These are phyloP conservation scores for Emericellopsis terricola DNA, from an alignment of 495 filamentous ascomycete genomes.

Conservation along the genomic window DNA sequence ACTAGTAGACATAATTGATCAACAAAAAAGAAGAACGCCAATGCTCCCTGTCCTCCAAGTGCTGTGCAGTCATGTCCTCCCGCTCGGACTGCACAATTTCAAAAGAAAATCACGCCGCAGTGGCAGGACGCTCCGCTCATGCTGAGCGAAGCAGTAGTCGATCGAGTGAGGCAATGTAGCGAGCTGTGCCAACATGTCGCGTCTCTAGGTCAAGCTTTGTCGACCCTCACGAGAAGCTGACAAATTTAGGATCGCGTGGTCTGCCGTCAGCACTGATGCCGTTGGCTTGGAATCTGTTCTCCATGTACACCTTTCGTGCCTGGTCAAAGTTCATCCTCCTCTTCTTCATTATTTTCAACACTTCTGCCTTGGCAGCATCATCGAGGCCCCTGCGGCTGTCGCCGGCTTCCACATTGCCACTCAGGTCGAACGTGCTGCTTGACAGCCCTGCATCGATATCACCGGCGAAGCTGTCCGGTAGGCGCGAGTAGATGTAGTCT, in stretches of 20 bases:
- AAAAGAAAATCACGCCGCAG: too few relatives aligned
- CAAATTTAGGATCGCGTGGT: slow-evolving; percentile 86
- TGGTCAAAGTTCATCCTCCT: slow-evolving; percentile 70
- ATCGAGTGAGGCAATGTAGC: neutral
- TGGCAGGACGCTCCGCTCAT: too few relatives aligned
- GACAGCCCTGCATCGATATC: slow-evolving; percentile 79
- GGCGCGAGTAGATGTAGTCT: slow-evolving; percentile 49
- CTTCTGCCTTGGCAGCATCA: slow-evolving; percentile 54
- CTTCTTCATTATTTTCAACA: slow-evolving; percentile 75
- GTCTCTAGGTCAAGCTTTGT: neutral
- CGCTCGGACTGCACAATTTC: too few relatives aligned
- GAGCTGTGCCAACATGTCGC: neutral
- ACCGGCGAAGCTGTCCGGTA: slow-evolving; percentile 54
- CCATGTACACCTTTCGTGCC: slow-evolving; percentile 66
- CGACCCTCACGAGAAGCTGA: slow-evolving; percentile 55
- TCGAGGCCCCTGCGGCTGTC: slow-evolving; percentile 71
- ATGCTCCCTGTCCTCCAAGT: too few relatives aligned
- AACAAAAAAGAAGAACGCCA: too few relatives aligned
- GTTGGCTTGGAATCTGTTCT: slow-evolving; percentile 68
- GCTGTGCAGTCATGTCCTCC: too few relatives aligned
- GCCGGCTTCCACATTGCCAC: slow-evolving; percentile 54
- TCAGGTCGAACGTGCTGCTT: slow-evolving; percentile 63
- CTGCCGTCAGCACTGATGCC: slow-evolving; percentile 75
- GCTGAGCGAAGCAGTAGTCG: too few relatives aligned
- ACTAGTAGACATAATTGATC: too few relatives aligned